Evolutionary conservation across 1,284 basidiomycete genomes (phyloP), one percentile per base, ranked within the genome.

Genomic region (Testicularia cyperi): DNA sequence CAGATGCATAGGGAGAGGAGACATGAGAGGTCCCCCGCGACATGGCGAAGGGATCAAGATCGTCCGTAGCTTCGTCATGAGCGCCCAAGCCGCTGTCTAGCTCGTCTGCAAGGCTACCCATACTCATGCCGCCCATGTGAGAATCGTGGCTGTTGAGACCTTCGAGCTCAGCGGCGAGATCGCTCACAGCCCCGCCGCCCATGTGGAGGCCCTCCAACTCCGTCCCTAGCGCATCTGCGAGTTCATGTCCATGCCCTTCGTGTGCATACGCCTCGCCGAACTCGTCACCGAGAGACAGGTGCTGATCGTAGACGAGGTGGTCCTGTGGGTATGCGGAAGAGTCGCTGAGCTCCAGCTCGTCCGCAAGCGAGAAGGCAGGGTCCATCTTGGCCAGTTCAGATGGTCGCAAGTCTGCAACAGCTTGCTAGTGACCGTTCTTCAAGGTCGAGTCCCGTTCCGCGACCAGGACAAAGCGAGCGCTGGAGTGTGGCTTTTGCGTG

Each of bases 321-420:
- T 43, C 37, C 15, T n/a, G n/a, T n/a, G n/a, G n/a, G n/a, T n/a
- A n/a, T n/a, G n/a, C n/a, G n/a, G n/a, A n/a, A n/a, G n/a, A n/a
- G 33, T 31, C 7, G 30, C 8, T 31, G 30, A 8, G 30, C 18
- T 31, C 39, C 12, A 55, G 35, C 33, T 62, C 52, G 35, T 51
- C 52, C 1, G 51, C 51, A 12, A 55, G 40, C 20, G 52, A 55
- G 20, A 62, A 62, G 0, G 58, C 47, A 19, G 58, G 58, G 37
- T 62, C 58, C 58, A 62, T 62, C 32, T 4, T 40, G 23, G 12
- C 33, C 8, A n/a, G n/a, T n/a, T n/a, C n/a, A n/a, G n/a, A n/a
- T n/a, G n/a, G n/a, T n/a, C n/a, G n/a, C n/a, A n/a, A n/a, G n/a
- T n/a, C n/a, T n/a, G n/a, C n/a, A n/a, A n/a, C n/a, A n/a, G n/a